Base-by-base conservation (phyloP, 2,329 filamentous ascomycete species). In the Elsinoe arachidis region DNA sequence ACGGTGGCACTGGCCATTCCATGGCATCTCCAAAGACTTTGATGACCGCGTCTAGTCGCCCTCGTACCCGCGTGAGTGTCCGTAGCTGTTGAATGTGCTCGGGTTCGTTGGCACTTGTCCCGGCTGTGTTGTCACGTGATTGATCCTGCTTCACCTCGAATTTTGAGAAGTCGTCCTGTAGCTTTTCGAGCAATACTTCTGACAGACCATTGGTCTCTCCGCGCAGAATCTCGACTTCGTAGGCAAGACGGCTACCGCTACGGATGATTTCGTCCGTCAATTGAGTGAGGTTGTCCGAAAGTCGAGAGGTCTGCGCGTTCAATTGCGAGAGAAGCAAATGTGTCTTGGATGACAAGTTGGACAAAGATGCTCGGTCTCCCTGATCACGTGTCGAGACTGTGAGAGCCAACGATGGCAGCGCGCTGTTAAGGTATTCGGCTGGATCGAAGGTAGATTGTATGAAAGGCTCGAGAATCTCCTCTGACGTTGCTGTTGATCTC, bases 221-320 rank as follows among this genome's bases (percentile, higher is more conserved):
- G n/a, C 90, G 83, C 51, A 97, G 73, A 15, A 97, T 81, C 72
- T 97, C 92, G 17, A 97, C 92, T 72, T 97, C 89, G 68, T 99
- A 99, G 17, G 91, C 90, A 58, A 99, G 76, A 3, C 92, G 81
- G 62, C 88, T 90, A 23, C 91, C 89, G 66, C 89, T 91, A 58
- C 93, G 83, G 61, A 99, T 73, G 61, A 99, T 97, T 64, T 97
- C 93, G 70, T 99, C 92, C 10, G 93, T 96, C 59, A 97, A 77
- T 66, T 92, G 86, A 33, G 90, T 96, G 58, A 99, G 79, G 46
- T 85, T 88, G 56, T 80, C 84, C 12, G 90, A 90, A 6, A 96
- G 76, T 46, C 90, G 82, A 15, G 89, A 86, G 1, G 90, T 95
- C 69, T 96, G 90, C 7, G 89, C 87, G 67, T 88, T 95, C 66